Percentiles rank a stretch among this genome's conserved stretches.
Conservation (phyloP, 2,329 filamentous ascomycete genomes). For the Parafenestella ontariensis region DNA sequence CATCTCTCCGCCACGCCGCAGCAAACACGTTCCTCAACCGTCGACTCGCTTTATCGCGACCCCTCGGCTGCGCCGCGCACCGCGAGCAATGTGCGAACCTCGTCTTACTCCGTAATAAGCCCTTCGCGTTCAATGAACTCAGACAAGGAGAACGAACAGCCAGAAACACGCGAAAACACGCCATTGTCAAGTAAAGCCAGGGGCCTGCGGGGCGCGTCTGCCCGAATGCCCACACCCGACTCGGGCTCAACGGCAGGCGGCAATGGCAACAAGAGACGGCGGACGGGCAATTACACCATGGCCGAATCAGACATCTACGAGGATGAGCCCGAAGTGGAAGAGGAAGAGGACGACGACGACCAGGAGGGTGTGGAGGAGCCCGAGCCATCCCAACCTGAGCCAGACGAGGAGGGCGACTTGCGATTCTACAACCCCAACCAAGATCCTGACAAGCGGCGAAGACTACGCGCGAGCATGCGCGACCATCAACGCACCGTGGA, state of each 20-base stretch:
- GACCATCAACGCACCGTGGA: slow-evolving; percentile 69
- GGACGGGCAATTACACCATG: slow-evolving; percentile 48
- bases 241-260: slow-evolving; percentile 41
- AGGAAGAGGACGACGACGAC: slow-evolving; percentile 31
- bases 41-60: slow-evolving; percentile 48
- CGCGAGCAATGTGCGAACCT: slow-evolving; percentile 25
- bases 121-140: slow-evolving; percentile 42
- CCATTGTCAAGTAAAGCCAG: slow-evolving; percentile 53
- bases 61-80: slow-evolving; percentile 37
- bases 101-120: slow-evolving; percentile 43
- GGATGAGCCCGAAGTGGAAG: slow-evolving; percentile 25
- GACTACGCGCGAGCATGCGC: slow-evolving; percentile 73
- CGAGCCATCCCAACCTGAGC: slow-evolving; percentile 4
- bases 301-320: slow-evolving; percentile 8
- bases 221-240: slow-evolving; percentile 49
- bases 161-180: slow-evolving; percentile 35
- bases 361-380: slow-evolving; percentile 13
- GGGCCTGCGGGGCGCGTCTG: slow-evolving; percentile 41
- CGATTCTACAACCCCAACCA: slow-evolving; percentile 82
- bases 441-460: slow-evolving; percentile 73
- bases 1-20: slow-evolving; percentile 38
- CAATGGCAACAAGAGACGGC: slow-evolving; percentile 53
- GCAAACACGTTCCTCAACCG: slow-evolving; percentile 37
- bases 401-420: slow-evolving; percentile 17
- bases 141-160: slow-evolving; percentile 55